Evolutionary conservation across 2,329 filamentous ascomycete genomes (phyloP).

Genomic region (Ceratocystiopsis minuta): DNA sequence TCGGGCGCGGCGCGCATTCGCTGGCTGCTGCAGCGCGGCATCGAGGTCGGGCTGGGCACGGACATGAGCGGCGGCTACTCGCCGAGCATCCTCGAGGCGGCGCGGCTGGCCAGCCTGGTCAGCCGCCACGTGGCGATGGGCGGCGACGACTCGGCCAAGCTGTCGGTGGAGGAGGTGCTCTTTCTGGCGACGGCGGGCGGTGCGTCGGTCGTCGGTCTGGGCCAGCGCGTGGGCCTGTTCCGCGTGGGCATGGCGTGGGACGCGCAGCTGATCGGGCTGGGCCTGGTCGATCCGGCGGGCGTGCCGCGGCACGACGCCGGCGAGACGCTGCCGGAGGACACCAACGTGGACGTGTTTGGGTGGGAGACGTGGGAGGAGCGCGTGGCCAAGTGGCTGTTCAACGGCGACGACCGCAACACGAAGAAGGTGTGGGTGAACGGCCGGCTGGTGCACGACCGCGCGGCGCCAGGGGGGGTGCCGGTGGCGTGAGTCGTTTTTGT

Average conservation of each 20-base stretch:
- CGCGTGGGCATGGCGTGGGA: slow-evolving; percentile 81
- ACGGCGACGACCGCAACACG: slow-evolving; percentile 84
- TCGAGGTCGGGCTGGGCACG: slow-evolving; percentile 73
- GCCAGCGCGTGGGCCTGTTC: slow-evolving; percentile 57
- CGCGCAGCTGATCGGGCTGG: slow-evolving; percentile 62
- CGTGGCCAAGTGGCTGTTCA: slow-evolving; percentile 88
- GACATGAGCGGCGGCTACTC: slow-evolving; percentile 83
- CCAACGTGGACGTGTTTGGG: slow-evolving; percentile 75
- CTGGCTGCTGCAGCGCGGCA: slow-evolving; percentile 51
- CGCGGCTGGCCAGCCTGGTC: slow-evolving; percentile 62
- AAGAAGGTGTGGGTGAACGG: slow-evolving; percentile 79
- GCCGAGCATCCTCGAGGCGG: slow-evolving; percentile 65
- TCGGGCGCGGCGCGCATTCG: slow-evolving; percentile 64
- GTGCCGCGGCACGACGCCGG: slow-evolving; percentile 9
- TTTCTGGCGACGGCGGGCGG: slow-evolving; percentile 81
- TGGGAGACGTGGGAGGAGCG: slow-evolving; percentile 78
- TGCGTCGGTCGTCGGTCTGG: slow-evolving; percentile 61
- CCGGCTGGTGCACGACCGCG: slow-evolving; percentile 50
- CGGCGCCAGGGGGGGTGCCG: neutral
- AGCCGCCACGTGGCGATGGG: slow-evolving; percentile 52
- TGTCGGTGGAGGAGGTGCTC: slow-evolving; percentile 72
- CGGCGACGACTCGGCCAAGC: slow-evolving; percentile 35
- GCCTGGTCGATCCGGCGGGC: slow-evolving; percentile 26
- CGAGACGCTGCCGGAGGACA: slow-evolving; percentile 19
- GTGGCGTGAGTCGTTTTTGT: neutral